Evolutionary conservation across 169 alveolate species (phyloP).

Genomic region (Plasmodium ovale): DNA sequence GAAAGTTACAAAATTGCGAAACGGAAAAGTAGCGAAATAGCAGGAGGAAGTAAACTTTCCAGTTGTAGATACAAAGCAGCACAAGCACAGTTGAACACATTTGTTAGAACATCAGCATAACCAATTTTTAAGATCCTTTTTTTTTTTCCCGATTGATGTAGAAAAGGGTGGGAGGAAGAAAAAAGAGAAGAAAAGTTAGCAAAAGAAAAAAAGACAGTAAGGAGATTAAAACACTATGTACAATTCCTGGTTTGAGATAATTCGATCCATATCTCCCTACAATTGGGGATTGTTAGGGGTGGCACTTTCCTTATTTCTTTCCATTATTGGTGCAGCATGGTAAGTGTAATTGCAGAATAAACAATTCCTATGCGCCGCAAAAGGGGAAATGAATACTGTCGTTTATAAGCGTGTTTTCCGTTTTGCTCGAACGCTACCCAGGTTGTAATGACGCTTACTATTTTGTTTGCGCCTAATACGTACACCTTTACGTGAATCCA

Average conservation of each 20-base stretch:
- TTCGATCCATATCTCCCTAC: constrained; percentile 81
- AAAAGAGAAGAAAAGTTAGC: background rate
- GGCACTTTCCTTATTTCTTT: constrained; percentile 92
- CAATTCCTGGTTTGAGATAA: constrained; percentile 79
- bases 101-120: too few relatives aligned
- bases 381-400: too few relatives aligned
- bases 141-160: background rate
- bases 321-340: constrained; percentile 98
- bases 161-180: background rate
- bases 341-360: constrained; percentile 31
- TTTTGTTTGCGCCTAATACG: background rate
- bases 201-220: constrained; percentile 1
- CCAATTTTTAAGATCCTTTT: too few relatives aligned
- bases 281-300: constrained; percentile 94
- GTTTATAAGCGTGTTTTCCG: too few relatives aligned
- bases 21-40: too few relatives aligned
- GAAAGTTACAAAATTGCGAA: too few relatives aligned
- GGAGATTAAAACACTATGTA: constrained; percentile 74
- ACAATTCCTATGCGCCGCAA: too few relatives aligned
- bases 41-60: too few relatives aligned
- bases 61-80: too few relatives aligned
- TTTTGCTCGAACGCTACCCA: too few relatives aligned
- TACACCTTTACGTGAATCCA: background rate
- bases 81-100: too few relatives aligned
- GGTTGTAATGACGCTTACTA: too few relatives aligned